A percentile compares a stretch with the other conserved stretches of the same genome.
These are phyloP conservation scores for Cymbopogon flexuosus DNA, from an alignment of 202 grass and related monocot genomes.

Conservation along the genomic window DNA sequence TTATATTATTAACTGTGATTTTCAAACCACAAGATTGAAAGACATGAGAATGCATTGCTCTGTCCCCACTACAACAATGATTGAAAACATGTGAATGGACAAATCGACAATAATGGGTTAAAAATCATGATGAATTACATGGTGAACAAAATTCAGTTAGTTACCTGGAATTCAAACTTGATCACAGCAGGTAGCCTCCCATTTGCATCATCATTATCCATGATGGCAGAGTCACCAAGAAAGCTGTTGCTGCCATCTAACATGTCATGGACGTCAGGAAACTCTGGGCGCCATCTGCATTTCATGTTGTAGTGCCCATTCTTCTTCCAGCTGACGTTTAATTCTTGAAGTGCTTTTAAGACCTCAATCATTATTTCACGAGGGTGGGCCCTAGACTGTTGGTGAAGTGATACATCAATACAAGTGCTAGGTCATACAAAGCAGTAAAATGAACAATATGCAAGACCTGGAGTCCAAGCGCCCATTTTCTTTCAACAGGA, in stretches of 20 bases:
- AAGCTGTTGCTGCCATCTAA: constrained; percentile 48
- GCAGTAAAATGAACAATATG: constrained; percentile 17
- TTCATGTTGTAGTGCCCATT: constrained; percentile 97
- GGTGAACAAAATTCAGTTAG: constrained; percentile 11
- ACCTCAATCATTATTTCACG: constrained; percentile 90
- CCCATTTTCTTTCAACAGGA: constrained; percentile 82
- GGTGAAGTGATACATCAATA: constrained; percentile 39
- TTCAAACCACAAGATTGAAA: neutral
- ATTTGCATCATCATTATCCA: constrained; percentile 46
- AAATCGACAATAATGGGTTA: neutral
- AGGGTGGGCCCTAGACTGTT: constrained; percentile 82
- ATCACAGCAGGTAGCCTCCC: constrained; percentile 49
- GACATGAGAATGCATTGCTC: neutral
- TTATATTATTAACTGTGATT: neutral
- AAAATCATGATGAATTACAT: constrained; percentile 12
- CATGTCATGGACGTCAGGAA: constrained; percentile 45
- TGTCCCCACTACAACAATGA: neutral
- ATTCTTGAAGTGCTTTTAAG: constrained; percentile 79
- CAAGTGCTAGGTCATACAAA: neutral
- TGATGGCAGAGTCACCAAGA: constrained; percentile 46
- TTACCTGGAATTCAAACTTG: constrained; percentile 93
- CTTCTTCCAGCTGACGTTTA: constrained; percentile 89
- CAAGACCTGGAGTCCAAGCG: constrained; percentile 93
- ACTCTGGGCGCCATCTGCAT: constrained; percentile 57
- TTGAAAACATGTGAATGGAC: neutral